Evolutionary conservation across 139 green algal genomes (phyloP), one percentile per base, ranked within the genome.

Genomic region (Tetradesmus lagerheimii): DNA sequence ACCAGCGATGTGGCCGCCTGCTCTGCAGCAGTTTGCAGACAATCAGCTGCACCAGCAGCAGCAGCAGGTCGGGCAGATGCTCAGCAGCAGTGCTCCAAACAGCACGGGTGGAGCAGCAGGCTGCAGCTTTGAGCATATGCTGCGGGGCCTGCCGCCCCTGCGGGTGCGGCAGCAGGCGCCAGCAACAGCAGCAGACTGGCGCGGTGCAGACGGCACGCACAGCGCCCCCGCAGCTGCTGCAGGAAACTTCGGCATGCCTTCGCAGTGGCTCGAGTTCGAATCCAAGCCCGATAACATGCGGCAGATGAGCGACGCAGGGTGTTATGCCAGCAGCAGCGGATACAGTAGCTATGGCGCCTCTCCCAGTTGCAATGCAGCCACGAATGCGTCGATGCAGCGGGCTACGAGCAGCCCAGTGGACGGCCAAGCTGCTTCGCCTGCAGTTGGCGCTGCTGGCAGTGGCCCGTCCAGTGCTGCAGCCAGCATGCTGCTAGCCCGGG

Each of bases 11-110:
- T 71, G 57, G 57, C 57, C 57, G 57, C 57, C 57, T n/a, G 18
- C 57, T 23, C 57, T 71, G 45, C 89, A 92, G 57, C 94, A 97
- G 76, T 95, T 97, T 80, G 93, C 94, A 15, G 94, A 96, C 37
- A 86, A 98, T 71, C 92, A 96, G 67, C 81, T 92, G 45, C 75
- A 92, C 31, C 64, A 66, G 16, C 18, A 85, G 35, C 62, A 62
- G n/a, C n/a, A n/a, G n/a, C n/a, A n/a, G n/a, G n/a, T 34, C 86
- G 43, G n/a, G 11, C 86, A 90, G 34, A 53, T 43, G 76, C 76
- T n/a, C 86, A 85, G 75, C 74, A 83, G 85, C 39, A 62, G 67
- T 8, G 43, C 45, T n/a, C 80, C 45, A 27, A 29, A 37, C 37
- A 45, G 39, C 79, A 18, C 79, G 4, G 77, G 2, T 43, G 77